phyloP scores from a whole-genome alignment of 1,139 yeast genomes.

The Sporopachydermia cereana region DNA sequence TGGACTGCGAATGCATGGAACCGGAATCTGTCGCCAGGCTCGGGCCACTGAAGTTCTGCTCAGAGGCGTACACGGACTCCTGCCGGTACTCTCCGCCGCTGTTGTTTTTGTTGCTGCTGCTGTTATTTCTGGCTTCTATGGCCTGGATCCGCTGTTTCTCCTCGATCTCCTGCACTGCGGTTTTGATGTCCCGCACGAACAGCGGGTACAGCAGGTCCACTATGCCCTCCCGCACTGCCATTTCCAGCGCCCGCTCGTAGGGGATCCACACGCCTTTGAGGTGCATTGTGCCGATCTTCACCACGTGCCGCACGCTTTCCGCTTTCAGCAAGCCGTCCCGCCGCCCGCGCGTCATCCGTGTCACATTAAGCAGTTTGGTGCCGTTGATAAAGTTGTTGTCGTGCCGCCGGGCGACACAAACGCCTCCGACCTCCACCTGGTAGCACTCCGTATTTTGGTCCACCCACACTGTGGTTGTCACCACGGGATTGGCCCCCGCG shows the following conservation, averaged over 20 bases:
- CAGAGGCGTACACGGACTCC: too few species aligned
- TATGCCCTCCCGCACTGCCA: conserved; percentile 85
- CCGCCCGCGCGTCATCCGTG: conserved; percentile 92
- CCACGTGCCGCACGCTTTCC: conserved; percentile 84
- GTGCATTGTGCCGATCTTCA: conserved; percentile 94
- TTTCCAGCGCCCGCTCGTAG: conserved; percentile 80
- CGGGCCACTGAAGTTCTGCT: too few species aligned
- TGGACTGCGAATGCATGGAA: too few species aligned
- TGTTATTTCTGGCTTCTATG: too few species aligned
- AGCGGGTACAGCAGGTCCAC: conserved; percentile 79
- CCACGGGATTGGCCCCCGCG: conserved; percentile 63
- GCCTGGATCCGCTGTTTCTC: not conserved
- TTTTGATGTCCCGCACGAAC: conserved; percentile 70
- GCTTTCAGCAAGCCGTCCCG: conserved; percentile 88
- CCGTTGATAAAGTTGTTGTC: conserved; percentile 93
- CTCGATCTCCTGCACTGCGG: not conserved
- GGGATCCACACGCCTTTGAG: conserved; percentile 98
- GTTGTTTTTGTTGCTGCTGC: too few species aligned
- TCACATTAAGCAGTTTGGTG: conserved; percentile 81
- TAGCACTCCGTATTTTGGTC: conserved; percentile 91
- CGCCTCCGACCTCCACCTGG: conserved; percentile 90
- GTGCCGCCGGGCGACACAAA: conserved; percentile 78
- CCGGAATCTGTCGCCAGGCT: too few species aligned
- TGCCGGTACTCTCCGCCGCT: too few species aligned
- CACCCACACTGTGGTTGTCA: conserved; percentile 95